Conservation (phyloP, 441 rosid genomes). For the Pelargonium citronellum region DNA sequence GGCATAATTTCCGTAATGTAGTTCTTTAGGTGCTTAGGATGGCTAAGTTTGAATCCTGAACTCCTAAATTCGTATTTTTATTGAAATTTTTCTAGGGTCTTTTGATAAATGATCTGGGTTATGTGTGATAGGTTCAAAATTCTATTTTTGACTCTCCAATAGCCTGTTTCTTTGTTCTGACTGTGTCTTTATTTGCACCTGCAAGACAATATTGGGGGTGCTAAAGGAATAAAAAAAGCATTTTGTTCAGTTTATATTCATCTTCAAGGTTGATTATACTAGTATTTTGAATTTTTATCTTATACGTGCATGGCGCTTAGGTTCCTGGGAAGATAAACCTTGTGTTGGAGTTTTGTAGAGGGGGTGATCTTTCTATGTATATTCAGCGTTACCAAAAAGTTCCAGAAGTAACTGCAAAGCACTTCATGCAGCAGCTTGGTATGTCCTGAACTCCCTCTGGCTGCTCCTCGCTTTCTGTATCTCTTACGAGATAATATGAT, state of each 20-base stretch:
- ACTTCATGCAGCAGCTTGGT: constrained; percentile 94
- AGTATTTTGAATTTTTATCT: constrained; percentile 7
- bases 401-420: constrained; percentile 72
- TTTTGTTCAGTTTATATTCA: not conserved
- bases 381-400: constrained; percentile 66
- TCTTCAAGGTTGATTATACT: not conserved
- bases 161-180: not conserved
- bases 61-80: not conserved
- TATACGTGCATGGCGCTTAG: constrained; percentile 31
- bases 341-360: constrained; percentile 86
- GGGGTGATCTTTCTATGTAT: constrained; percentile 87
- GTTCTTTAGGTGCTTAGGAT: not conserved
- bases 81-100: not conserved
- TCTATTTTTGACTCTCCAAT: not conserved
- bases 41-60: not conserved
- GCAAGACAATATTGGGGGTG: not conserved
- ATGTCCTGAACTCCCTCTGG: constrained; percentile 5
- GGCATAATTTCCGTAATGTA: not conserved
- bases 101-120: not conserved
- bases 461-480: constrained; percentile 8
- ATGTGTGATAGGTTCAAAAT: not conserved
- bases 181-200: not conserved
- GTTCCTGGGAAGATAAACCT: constrained; percentile 73
- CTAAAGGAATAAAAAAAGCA: not conserved
- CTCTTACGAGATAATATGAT: constrained; percentile 19